These are phyloP conservation scores for Takashimella tepidaria DNA, from an alignment of 1,284 basidiomycete genomes.

Conservation along the genomic window DNA sequence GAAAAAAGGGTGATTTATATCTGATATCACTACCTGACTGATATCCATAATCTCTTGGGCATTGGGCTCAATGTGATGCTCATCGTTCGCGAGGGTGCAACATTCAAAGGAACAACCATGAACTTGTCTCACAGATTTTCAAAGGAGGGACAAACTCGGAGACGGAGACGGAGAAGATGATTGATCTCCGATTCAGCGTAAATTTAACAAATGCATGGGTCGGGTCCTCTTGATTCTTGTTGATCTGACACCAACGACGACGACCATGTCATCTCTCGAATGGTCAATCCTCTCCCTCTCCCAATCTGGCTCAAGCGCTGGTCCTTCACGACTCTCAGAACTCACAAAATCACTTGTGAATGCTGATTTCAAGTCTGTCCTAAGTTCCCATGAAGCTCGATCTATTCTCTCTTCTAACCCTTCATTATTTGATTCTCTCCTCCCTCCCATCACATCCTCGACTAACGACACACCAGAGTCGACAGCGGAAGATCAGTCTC, in stretches of 20 bases:
- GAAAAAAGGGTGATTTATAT: too few species aligned
- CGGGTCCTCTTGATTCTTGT: neutral
- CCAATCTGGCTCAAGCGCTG: neutral
- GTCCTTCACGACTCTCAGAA: slow-evolving; percentile 11
- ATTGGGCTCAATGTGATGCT: too few species aligned
- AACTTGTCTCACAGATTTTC: too few species aligned
- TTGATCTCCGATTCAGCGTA: slow-evolving; percentile 4
- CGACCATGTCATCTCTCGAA: slow-evolving; percentile 10
- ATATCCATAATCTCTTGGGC: too few species aligned
- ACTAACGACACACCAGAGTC: neutral
- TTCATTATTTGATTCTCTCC: slow-evolving; percentile 1
- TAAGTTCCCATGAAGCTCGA: slow-evolving; percentile 30
- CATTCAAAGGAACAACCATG: too few species aligned
- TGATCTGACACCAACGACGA: neutral
- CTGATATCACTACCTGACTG: too few species aligned
- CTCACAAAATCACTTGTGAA: slow-evolving; percentile 30
- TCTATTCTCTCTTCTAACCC: slow-evolving; percentile 22
- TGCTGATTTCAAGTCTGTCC: slow-evolving; percentile 42
- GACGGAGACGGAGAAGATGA: slow-evolving; percentile 7
- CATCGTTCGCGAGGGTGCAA: too few species aligned
- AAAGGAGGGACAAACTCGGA: too few species aligned
- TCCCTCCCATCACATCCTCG: neutral
- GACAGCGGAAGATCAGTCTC: slow-evolving; percentile 48
- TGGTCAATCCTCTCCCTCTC: slow-evolving; percentile 24
- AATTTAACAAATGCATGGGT: neutral